These are phyloP conservation scores for Mortierella sp. DNA, from an alignment of 371 early-diverging fungal species.

Conservation along the genomic window DNA sequence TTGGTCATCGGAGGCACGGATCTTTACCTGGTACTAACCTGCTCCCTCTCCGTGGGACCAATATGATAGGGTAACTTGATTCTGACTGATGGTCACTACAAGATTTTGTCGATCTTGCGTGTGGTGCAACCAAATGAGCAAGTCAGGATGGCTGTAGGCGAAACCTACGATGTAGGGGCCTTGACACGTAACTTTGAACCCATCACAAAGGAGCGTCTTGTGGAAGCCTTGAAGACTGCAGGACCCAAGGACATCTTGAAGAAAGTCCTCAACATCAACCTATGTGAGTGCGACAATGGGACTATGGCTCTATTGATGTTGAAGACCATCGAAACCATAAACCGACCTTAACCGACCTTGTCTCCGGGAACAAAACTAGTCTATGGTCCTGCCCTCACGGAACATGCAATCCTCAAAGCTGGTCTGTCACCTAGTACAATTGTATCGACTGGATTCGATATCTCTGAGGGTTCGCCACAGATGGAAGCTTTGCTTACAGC, in stretches of 20 bases:
- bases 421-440: slow-evolving; percentile 74
- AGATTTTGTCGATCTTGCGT: slow-evolving; percentile 86
- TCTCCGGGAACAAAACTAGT: slow-evolving; percentile 43
- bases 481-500: slow-evolving; percentile 54
- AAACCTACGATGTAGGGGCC: slow-evolving; percentile 70
- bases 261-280: slow-evolving; percentile 77
- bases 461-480: slow-evolving; percentile 58
- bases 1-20: slow-evolving; percentile 3
- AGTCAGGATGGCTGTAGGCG: slow-evolving; percentile 82
- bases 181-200: slow-evolving; percentile 69
- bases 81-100: slow-evolving; percentile 89
- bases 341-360: too few species aligned
- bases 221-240: slow-evolving; percentile 63
- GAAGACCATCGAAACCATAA: too few species aligned
- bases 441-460: slow-evolving; percentile 64
- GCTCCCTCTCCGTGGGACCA: too few species aligned
- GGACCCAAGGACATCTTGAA: slow-evolving; percentile 81
- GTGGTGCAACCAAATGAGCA: slow-evolving; percentile 85
- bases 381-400: slow-evolving; percentile 91
- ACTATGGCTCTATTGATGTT: too few species aligned
- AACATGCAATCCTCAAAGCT: slow-evolving; percentile 83
- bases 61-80: slow-evolving; percentile 89
- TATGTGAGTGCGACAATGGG: slow-evolving; percentile 58
- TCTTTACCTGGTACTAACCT: too few species aligned
- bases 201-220: slow-evolving; percentile 67